phyloP scores from a whole-genome alignment of 208 protist species.

The Trypanosoma boissoni region DNA sequence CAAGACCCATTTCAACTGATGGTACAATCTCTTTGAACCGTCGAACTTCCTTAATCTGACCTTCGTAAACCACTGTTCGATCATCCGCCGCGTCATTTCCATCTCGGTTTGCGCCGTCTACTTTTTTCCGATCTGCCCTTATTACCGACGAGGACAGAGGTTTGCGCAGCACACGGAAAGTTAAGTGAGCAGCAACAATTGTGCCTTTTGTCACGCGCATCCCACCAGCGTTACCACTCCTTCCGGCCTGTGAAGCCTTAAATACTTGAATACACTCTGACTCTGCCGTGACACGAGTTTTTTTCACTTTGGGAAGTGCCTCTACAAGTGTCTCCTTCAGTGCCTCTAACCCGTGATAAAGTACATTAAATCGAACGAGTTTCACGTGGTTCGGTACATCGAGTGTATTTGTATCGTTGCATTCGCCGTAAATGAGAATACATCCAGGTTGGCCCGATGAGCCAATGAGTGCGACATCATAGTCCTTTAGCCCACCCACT shows the following conservation, averaged over 20 bases:
- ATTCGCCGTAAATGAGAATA: slow-evolving; percentile 82
- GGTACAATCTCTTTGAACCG: slow-evolving; percentile 88
- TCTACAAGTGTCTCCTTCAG: slow-evolving; percentile 78
- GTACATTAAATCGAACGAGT: slow-evolving; percentile 74
- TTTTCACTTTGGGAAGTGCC: slow-evolving; percentile 61
- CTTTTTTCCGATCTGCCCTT: neutral
- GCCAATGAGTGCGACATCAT: slow-evolving; percentile 63
- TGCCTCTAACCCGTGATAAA: slow-evolving; percentile 86
- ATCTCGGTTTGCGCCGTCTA: neutral
- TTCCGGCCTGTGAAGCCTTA: slow-evolving; percentile 79
- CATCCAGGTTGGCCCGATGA: slow-evolving; percentile 63
- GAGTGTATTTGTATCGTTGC: slow-evolving; percentile 50
- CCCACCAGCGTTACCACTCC: slow-evolving; percentile 78
- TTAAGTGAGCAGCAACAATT: slow-evolving; percentile 56
- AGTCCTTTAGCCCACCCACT: slow-evolving; percentile 68
- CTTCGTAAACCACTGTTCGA: slow-evolving; percentile 71
- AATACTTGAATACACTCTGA: slow-evolving; percentile 85
- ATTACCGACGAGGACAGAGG: slow-evolving; percentile 10
- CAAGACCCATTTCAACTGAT: slow-evolving; percentile 77
- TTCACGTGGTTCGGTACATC: slow-evolving; percentile 77
- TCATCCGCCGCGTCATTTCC: slow-evolving; percentile 26
- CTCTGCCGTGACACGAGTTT: slow-evolving; percentile 58
- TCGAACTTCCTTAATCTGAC: slow-evolving; percentile 83
- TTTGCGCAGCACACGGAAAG: slow-evolving; percentile 70
- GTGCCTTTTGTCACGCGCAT: slow-evolving; percentile 79